A percentile compares a stretch with the other conserved stretches of the same genome.
Conservation (phyloP, 805 yeast species). For the Saturnispora silvae region DNA sequence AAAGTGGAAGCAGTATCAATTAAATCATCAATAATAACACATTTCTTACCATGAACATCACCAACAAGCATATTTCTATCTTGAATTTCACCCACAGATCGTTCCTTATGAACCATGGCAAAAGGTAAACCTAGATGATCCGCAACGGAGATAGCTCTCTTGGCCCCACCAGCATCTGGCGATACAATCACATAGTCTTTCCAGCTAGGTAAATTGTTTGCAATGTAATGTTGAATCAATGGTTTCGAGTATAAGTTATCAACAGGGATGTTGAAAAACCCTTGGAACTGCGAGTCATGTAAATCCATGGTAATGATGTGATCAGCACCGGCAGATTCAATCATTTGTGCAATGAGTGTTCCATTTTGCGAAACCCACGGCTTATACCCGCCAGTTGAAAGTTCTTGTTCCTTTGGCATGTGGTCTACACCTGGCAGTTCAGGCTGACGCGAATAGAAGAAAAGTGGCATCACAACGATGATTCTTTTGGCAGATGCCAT, state of each 20-base stretch:
- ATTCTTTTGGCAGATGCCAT: slow-evolving; percentile 83
- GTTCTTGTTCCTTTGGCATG: slow-evolving; percentile 7
- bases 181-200: slow-evolving; percentile 84
- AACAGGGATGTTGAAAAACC: slow-evolving; percentile 92
- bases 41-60: slow-evolving; percentile 75
- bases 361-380: slow-evolving; percentile 97
- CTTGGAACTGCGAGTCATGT: slow-evolving; percentile 97
- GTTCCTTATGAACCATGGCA: slow-evolving; percentile 92
- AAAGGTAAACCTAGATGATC: slow-evolving; percentile 81
- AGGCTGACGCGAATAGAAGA: slow-evolving; percentile 94
- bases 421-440: slow-evolving; percentile 68
- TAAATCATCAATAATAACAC: slow-evolving; percentile 87
- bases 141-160: slow-evolving; percentile 89
- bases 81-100: slow-evolving; percentile 32
- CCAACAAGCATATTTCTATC: slow-evolving; percentile 90
- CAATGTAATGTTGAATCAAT: slow-evolving; percentile 73
- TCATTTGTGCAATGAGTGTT: slow-evolving; percentile 75
- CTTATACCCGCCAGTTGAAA: slow-evolving; percentile 35
- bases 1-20: slow-evolving; percentile 91
- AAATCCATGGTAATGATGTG: slow-evolving; percentile 95
- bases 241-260: slow-evolving; percentile 90
- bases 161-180: slow-evolving; percentile 99
- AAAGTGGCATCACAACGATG: slow-evolving; percentile 84
- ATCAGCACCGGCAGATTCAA: slow-evolving; percentile 91
- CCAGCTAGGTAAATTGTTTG: slow-evolving; percentile 65